Evolutionary conservation across 257 asterid genomes (phyloP).

Genomic region (Ocimum tenuiflorum): DNA sequence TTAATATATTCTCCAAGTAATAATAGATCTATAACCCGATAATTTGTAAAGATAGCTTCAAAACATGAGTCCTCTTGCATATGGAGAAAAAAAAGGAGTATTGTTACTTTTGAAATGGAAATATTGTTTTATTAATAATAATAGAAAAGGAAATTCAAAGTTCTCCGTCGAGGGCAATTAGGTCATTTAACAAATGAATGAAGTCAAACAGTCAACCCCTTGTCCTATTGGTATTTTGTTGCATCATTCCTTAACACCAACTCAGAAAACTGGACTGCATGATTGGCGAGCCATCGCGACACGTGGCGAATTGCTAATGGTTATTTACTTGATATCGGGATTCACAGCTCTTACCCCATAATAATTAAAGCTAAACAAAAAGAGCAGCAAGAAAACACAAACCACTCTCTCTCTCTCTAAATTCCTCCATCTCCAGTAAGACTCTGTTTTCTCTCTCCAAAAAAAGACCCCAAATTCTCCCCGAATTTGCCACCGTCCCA

Average conservation of each 20-base stretch:
- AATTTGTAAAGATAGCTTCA: too few species aligned
- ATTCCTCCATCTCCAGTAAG: constrained; percentile 14
- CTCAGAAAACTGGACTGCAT: constrained; percentile 20
- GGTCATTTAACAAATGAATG: too few species aligned
- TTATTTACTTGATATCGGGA: constrained; percentile 35
- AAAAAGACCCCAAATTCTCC: constrained; percentile 26
- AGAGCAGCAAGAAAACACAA: constrained; percentile 23
- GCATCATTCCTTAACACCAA: constrained; percentile 1
- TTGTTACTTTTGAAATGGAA: too few species aligned
- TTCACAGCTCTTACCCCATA: constrained; percentile 39
- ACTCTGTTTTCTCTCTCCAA: constrained; percentile 41
- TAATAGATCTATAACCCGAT: too few species aligned
- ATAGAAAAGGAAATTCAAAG: too few species aligned
- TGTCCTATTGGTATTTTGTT: constrained; percentile 17
- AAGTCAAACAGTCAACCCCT: constrained; percentile 49
- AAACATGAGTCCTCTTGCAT: too few species aligned
- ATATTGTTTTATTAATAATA: too few species aligned
- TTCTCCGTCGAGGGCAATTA: too few species aligned
- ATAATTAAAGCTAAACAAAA: constrained; percentile 22
- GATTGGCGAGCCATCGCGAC: constrained; percentile 20
- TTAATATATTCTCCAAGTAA: too few species aligned
- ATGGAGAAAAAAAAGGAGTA: too few species aligned
- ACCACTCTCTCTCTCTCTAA: constrained; percentile 21
- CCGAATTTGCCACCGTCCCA: constrained; percentile 27
- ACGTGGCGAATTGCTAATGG: constrained; percentile 36